Percentiles rank a stretch among this genome's conserved stretches.
Evolutionary conservation across 2,329 filamentous ascomycete genomes (phyloP).

Genomic region (Ceratocystis destructans): DNA sequence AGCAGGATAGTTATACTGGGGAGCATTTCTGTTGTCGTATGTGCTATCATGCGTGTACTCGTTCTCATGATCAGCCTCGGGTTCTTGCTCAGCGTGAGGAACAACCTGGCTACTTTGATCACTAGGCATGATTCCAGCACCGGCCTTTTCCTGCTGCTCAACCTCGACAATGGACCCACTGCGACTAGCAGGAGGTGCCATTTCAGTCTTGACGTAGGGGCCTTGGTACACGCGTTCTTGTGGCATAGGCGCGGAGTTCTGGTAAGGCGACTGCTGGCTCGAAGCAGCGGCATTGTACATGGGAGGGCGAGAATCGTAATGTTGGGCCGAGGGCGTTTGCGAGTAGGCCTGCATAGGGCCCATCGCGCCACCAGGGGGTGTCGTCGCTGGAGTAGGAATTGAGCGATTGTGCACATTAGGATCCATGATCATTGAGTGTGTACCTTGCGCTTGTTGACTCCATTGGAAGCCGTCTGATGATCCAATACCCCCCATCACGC

Average conservation of each 20-base stretch:
- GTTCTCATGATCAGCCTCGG: conserved; percentile 60
- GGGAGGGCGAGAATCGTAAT: conserved; percentile 62
- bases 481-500: conserved; percentile 61
- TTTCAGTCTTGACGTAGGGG: conserved; percentile 69
- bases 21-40: conserved; percentile 56
- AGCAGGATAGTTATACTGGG: conserved; percentile 63
- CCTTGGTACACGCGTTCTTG: conserved; percentile 54
- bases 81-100: conserved; percentile 43
- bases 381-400: conserved; percentile 84
- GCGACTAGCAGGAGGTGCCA: conserved; percentile 64
- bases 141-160: conserved; percentile 42
- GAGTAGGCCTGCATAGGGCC: conserved; percentile 65
- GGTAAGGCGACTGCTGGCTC: conserved; percentile 57
- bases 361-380: conserved; percentile 64
- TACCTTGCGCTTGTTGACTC: conserved; percentile 43
- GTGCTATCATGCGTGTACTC: conserved; percentile 78
- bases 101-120: conserved; percentile 41
- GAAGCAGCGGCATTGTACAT: conserved; percentile 59
- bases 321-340: conserved; percentile 44
- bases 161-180: conserved; percentile 16
- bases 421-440: conserved; percentile 68
- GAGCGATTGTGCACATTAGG: conserved; percentile 67
- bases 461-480: conserved; percentile 71
- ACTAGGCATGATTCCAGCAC: conserved; percentile 48
- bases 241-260: conserved; percentile 44